Percentiles rank a stretch among this genome's conserved stretches.
phyloP scores from a whole-genome alignment of 2,329 filamentous ascomycete species.

The Periconia sp. region DNA sequence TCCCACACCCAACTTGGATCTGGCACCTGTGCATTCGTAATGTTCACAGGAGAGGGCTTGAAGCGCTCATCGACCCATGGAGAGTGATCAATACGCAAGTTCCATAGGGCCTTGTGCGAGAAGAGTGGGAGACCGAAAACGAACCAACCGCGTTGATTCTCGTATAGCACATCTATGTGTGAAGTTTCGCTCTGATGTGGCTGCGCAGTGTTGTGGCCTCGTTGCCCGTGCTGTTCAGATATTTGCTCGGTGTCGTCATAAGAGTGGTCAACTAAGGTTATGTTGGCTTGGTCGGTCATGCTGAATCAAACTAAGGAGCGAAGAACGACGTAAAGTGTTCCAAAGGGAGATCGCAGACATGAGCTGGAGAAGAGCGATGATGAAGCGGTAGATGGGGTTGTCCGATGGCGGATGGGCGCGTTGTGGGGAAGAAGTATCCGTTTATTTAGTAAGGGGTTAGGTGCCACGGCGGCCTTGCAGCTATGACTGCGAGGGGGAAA shows the following conservation, averaged over 20 bases:
- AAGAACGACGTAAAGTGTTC: neutral
- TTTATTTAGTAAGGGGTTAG: slow-evolving; percentile 1
- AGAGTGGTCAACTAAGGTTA: slow-evolving; percentile 64
- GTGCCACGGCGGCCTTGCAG: neutral
- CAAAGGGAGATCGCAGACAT: neutral
- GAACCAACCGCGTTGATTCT: slow-evolving; percentile 91
- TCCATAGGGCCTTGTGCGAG: slow-evolving; percentile 72
- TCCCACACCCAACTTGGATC: slow-evolving; percentile 96
- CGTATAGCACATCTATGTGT: slow-evolving; percentile 81
- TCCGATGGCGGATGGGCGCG: neutral
- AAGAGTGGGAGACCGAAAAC: slow-evolving; percentile 90
- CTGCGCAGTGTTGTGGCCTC: neutral
- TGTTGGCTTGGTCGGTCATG: slow-evolving; percentile 60
- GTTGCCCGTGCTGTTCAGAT: slow-evolving; percentile 16
- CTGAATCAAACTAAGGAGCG: slow-evolving; percentile 1
- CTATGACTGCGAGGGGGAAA: slow-evolving; percentile 14
- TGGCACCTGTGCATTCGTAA: slow-evolving; percentile 85
- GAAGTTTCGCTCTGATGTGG: slow-evolving; percentile 21
- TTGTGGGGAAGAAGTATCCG: neutral
- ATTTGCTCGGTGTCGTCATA: slow-evolving; percentile 35
- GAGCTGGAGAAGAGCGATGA: neutral
- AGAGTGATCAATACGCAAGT: slow-evolving; percentile 77
- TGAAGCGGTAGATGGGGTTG: neutral
- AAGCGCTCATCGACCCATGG: slow-evolving; percentile 74
- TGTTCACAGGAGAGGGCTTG: slow-evolving; percentile 65